Evolutionary conservation across 2,329 filamentous ascomycete species (phyloP), one percentile per base, ranked within the genome.

Genomic region (Aspergillus vadensis): DNA sequence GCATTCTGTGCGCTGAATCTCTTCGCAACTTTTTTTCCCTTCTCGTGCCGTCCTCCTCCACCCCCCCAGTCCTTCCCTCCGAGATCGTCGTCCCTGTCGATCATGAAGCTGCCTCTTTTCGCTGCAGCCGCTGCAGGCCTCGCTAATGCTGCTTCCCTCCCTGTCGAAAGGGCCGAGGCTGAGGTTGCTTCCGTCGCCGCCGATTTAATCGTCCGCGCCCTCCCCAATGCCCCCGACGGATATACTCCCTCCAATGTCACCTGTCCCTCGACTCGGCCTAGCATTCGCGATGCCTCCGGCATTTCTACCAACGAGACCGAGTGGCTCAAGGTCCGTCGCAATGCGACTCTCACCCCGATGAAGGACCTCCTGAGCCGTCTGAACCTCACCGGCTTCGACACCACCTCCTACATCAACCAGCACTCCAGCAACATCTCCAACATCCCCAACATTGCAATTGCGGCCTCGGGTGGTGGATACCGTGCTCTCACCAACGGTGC

Each of bases 401-500:
- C 86, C 23, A 81, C 81, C 1, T 73, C 79, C 5, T 97, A 94
- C 73, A 86, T 97, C 69, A 82, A 87, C 58, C 77, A 76, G 0
- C 74, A 86, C 62, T 76, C 76, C 39, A 77, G 79, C 66, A 88
- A 89, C 74, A 79, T 78, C 2, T 80, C 81, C 15, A 79, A 81
- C 1, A 69, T 89, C 25, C 88, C 88, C 0, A 90, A 88, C 66
- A 87, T 96, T 63, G 91, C 83, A 15, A 85, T 96, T 63, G 91
- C 92, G 10, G 81, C 90, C 48, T 95, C 91, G 0, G 92, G 92
- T 12, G 92, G 92, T 72, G 92, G 92, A 38, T 96, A 95, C 74
- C 84, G 92, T 59, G 92, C 92, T n/a, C 82, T 96, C 79, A 81
- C 93, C 80, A 94, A 90, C 71, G 92, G 91, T 39, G 92, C 88